Conservation (phyloP, 805 yeast species). For the Yamadazyma laniorum region DNA sequence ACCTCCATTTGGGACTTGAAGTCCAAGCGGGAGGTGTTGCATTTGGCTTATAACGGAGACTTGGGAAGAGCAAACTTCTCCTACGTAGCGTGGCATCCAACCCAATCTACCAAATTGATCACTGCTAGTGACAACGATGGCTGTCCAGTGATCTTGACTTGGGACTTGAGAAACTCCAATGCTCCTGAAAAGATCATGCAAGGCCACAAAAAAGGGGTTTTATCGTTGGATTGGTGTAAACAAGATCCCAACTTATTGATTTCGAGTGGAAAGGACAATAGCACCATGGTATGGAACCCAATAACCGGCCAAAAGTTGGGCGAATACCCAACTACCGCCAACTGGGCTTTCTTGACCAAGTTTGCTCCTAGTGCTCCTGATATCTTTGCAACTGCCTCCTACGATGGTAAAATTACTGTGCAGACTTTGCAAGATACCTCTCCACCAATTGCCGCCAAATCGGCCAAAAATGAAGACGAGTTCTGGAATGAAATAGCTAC, state of each 20-base stretch:
- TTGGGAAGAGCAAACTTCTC: conserved; percentile 63
- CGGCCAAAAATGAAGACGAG: conserved; percentile 55
- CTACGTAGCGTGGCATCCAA: conserved; percentile 93
- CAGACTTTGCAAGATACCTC: conserved; percentile 88
- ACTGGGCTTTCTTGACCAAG: conserved; percentile 88
- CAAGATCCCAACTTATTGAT: conserved; percentile 76
- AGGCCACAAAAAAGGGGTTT: conserved; percentile 86
- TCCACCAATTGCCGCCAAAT: conserved; percentile 49
- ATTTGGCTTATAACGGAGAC: conserved; percentile 66
- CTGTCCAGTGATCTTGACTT: conserved; percentile 75
- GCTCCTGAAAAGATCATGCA: conserved; percentile 76
- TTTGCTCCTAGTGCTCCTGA: conserved; percentile 92
- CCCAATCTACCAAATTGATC: conserved; percentile 76
- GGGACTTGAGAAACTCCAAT: conserved; percentile 94
- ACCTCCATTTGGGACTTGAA: conserved; percentile 94
- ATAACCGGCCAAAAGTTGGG: conserved; percentile 68
- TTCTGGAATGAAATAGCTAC: conserved; percentile 81
- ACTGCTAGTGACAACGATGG: conserved; percentile 85
- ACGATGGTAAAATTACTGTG: conserved; percentile 76
- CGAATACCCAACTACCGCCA: conserved; percentile 86
- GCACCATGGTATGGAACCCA: conserved; percentile 90
- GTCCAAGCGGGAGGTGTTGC: conserved; percentile 83
- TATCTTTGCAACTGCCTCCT: conserved; percentile 81
- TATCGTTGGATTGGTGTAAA: conserved; percentile 91
- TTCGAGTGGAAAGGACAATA: conserved; percentile 91